Conservation (phyloP, 768 basidiomycete genomes). For the Leccinum sublutescens region DNA sequence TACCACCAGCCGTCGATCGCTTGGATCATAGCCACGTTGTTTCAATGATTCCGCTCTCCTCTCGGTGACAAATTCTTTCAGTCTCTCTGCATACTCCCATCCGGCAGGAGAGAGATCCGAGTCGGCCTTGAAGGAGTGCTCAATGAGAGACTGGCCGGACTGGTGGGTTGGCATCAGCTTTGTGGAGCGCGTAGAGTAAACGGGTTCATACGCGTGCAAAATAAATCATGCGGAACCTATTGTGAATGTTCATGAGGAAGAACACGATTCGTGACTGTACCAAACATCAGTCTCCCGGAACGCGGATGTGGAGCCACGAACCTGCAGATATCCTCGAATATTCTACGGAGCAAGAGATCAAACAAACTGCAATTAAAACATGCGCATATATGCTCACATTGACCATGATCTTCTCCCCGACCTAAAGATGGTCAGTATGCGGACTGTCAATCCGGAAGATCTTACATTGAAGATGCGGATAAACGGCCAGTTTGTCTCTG, state of each 20-base stretch:
- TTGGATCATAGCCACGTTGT: constrained; percentile 62
- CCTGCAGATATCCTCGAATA: constrained; percentile 87
- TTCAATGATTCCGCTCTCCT: constrained; percentile 75
- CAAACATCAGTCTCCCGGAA: constrained; percentile 2
- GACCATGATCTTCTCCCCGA: constrained; percentile 94
- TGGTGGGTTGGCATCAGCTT: constrained; percentile 30
- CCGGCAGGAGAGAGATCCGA: constrained; percentile 94
- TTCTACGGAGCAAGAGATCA: constrained; percentile 43
- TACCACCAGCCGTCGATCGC: constrained; percentile 66
- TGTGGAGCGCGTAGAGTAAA: neutral
- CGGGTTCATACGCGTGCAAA: constrained; percentile 77
- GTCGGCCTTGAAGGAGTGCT: constrained; percentile 98
- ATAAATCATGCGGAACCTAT: constrained; percentile 88
- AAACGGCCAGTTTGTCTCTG: constrained; percentile 88
- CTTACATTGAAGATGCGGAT: constrained; percentile 91
- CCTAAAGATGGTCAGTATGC: constrained; percentile 41
- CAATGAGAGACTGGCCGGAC: constrained; percentile 98
- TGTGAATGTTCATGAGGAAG: constrained; percentile 99
- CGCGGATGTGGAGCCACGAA: constrained; percentile 27
- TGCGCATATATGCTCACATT: constrained; percentile 55
- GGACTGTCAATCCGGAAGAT: neutral
- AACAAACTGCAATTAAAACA: neutral
- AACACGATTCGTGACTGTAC: constrained; percentile 89
- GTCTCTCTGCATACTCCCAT: constrained; percentile 89
- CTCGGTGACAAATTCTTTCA: constrained; percentile 89